A percentile compares a stretch with the other conserved stretches of the same genome.
Conservation (phyloP, 495 filamentous ascomycete species). For the Viridothelium virens region DNA sequence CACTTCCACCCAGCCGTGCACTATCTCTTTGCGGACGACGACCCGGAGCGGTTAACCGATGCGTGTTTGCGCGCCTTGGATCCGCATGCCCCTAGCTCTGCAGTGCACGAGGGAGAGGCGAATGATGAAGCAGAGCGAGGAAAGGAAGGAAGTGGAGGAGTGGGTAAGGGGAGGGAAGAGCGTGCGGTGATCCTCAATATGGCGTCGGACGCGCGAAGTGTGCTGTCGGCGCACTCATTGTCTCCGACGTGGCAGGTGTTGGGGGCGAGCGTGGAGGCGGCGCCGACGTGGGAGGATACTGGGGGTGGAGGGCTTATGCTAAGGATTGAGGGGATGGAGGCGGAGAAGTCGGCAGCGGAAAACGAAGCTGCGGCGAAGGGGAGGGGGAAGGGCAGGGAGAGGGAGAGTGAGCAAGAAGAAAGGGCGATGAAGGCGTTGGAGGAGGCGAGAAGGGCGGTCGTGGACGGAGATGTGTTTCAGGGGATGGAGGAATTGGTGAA, state of each 20-base stretch:
- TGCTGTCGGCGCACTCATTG: constrained; percentile 29
- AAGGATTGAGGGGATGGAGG: constrained; percentile 27
- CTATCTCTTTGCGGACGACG: constrained; percentile 60
- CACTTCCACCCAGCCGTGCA: constrained; percentile 74
- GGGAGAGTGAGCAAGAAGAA: not conserved
- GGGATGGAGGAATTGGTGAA: constrained; percentile 22
- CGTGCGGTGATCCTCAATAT: constrained; percentile 34
- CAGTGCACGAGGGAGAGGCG: not conserved
- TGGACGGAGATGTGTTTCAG: constrained; percentile 23
- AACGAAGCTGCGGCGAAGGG: not conserved
- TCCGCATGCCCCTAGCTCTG: not conserved
- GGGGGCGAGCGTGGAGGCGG: constrained; percentile 22
- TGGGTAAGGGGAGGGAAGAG: constrained; percentile 24
- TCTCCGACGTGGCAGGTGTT: constrained; percentile 34
- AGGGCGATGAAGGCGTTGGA: constrained; percentile 17
- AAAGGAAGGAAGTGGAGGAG: not conserved
- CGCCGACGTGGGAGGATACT: constrained; percentile 31
- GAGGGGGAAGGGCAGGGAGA: constrained; percentile 5
- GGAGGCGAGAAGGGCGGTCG: constrained; percentile 20
- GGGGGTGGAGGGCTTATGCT: constrained; percentile 29
- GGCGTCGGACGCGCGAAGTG: constrained; percentile 29
- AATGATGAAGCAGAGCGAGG: not conserved
- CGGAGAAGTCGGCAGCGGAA: constrained; percentile 1
- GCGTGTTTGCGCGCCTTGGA: constrained; percentile 29
- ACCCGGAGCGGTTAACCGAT: constrained; percentile 31